Percentiles rank a stretch among this genome's conserved stretches.
These are phyloP conservation scores for Rhizopogon vesiculosus DNA, from an alignment of 768 basidiomycete species.

Conservation along the genomic window DNA sequence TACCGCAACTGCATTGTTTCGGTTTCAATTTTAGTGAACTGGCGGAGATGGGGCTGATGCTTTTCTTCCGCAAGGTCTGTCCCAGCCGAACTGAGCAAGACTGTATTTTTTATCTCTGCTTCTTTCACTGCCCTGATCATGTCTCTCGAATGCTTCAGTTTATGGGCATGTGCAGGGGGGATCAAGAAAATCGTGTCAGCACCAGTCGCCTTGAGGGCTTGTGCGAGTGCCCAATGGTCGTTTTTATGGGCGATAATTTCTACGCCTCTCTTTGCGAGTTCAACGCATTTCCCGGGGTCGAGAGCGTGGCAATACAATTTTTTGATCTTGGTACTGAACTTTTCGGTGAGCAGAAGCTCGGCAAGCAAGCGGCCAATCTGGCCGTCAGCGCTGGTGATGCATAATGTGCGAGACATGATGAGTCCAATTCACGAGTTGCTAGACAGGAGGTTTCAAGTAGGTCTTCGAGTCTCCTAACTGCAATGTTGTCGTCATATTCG, in stretches of 20 bases:
- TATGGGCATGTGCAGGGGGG: slow-evolving; percentile 3
- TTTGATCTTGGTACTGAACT: slow-evolving; percentile 13
- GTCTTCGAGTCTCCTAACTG: not conserved
- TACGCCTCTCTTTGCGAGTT: not conserved
- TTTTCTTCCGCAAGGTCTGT: slow-evolving; percentile 25
- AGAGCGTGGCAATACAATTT: not conserved
- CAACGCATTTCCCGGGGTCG: not conserved
- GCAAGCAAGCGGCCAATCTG: slow-evolving; percentile 25
- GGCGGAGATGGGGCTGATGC: slow-evolving; percentile 25
- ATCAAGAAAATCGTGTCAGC: slow-evolving; percentile 4
- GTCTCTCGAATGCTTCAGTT: not conserved
- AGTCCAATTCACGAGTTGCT: not conserved
- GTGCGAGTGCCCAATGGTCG: not conserved
- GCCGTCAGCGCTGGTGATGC: slow-evolving; percentile 26
- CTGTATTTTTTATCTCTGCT: not conserved
- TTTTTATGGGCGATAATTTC: not conserved
- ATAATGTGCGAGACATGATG: slow-evolving; percentile 17
- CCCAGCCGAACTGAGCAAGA: slow-evolving; percentile 1
- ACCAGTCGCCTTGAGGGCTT: not conserved
- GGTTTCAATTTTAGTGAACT: slow-evolving; percentile 28
- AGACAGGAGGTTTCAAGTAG: not conserved
- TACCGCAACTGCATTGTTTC: slow-evolving; percentile 21
- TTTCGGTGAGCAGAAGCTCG: slow-evolving; percentile 17
- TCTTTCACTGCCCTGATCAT: not conserved
- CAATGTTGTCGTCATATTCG: not conserved